These are phyloP conservation scores for Tolypocladium paradoxum DNA, from an alignment of 2,329 filamentous ascomycete genomes.

Conservation along the genomic window DNA sequence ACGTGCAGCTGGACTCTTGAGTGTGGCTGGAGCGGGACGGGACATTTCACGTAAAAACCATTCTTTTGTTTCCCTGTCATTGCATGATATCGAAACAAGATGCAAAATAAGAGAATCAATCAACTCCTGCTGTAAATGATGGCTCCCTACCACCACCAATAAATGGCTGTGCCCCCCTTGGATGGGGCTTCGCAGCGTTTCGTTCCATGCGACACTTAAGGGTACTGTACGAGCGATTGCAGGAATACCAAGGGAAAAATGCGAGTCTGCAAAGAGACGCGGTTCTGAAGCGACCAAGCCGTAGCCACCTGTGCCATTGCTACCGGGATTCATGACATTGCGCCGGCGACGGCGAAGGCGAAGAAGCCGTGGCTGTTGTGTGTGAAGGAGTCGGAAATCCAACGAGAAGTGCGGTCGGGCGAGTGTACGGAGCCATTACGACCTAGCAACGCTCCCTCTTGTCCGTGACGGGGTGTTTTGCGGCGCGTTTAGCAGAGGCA, in stretches of 20 bases:
- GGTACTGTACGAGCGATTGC: background rate
- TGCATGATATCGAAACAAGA: background rate
- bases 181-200: background rate
- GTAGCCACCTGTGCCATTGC: background rate
- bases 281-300: background rate
- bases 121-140: background rate
- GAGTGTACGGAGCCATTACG: background rate
- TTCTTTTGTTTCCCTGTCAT: background rate
- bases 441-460: background rate
- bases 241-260: background rate
- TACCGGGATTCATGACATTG: background rate
- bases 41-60: background rate
- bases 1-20: constrained; percentile 46
- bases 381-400: background rate
- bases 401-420: background rate
- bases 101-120: background rate
- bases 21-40: background rate
- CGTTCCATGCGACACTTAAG: background rate
- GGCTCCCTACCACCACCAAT: background rate
- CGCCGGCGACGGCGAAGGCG: background rate
- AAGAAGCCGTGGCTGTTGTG: too few relatives aligned
- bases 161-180: background rate
- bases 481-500: constrained; percentile 22
- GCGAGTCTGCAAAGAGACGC: background rate
- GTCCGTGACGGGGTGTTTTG: background rate